These are phyloP conservation scores for Gossypium trilobum DNA, from an alignment of 441 rosid genomes.

Conservation along the genomic window DNA sequence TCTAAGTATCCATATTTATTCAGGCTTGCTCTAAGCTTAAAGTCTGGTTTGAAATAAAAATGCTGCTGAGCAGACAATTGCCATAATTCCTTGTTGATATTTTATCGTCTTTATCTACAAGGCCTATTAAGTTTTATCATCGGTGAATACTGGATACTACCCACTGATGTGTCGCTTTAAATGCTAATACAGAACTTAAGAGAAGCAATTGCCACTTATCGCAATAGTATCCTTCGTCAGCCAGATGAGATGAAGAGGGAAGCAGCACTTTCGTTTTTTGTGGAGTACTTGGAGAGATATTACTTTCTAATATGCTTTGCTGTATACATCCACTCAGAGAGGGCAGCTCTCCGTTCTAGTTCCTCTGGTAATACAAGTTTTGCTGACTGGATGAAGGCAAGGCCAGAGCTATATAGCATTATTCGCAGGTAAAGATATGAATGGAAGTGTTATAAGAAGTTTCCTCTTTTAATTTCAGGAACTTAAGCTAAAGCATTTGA, in stretches of 20 bases:
- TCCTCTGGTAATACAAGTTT: conserved; percentile 71
- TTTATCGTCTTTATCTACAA: conserved; percentile 12
- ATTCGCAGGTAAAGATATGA: conserved; percentile 66
- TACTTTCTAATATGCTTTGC: conserved; percentile 97
- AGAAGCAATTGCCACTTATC: conserved; percentile 90
- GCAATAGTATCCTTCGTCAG: conserved; percentile 86
- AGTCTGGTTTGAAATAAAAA: background rate
- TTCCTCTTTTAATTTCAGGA: background rate
- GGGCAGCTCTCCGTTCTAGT: conserved; percentile 72
- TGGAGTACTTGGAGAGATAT: conserved; percentile 97
- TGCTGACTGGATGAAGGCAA: conserved; percentile 98
- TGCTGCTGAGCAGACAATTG: background rate
- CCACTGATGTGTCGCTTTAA: conserved; percentile 18
- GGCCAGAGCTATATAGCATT: conserved; percentile 97
- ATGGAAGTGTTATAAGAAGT: conserved; percentile 1
- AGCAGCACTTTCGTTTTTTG: conserved; percentile 90
- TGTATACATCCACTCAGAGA: conserved; percentile 89
- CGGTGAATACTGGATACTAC: conserved; percentile 11
- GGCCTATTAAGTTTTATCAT: background rate
- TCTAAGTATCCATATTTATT: conserved; percentile 15
- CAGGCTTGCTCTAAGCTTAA: background rate
- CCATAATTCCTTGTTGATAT: background rate
- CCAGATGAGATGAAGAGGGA: conserved; percentile 99
- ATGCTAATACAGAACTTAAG: conserved; percentile 71
- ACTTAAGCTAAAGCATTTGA: background rate